Base-by-base conservation (phyloP, 2,329 filamentous ascomycete species). In the Penicillium palitans region DNA sequence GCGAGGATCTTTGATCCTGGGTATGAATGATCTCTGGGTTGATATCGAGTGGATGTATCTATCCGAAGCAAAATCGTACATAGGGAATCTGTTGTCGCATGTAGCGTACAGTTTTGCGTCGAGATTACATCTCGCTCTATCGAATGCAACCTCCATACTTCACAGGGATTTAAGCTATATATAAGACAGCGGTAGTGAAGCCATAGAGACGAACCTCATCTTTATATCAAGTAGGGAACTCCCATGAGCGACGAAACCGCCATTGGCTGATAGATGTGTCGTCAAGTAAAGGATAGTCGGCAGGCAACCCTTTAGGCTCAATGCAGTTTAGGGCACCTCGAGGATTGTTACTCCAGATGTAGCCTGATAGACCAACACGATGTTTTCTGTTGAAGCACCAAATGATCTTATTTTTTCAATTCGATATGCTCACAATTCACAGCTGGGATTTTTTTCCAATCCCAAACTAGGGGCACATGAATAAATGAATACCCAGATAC, bases 371-470 rank as follows among this genome's bases (percentile, higher is more conserved):
- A 12, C 24, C 12, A 45, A 45, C 42, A n/a, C 9, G 4, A 21
- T 24, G 3, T 9, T 21, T 70, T 48, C 65, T 70, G n/a, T 45
- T 6, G n/a, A 19, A 39, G n/a, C 7, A 41, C 15, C 46, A 19
- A 41, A 37, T 24, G 24, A 15, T 15, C 9, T 33, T 21, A 21
- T 21, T 48, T 52, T 57, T 52, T 54, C 15, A n/a, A 29, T 54
- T 54, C 6, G 12, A 42, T 39, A 52, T 42, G 29, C 42, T 44
- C 37, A 37, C 35, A 47, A 31, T 41, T 40, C 48, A 39, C 15
- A 45, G 33, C 21, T n/a, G 27, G 24, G 24, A 53, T 47, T 7
- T 17, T 45, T 27, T 25, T 12, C 27, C 21, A 17, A 27, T 47
- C 50, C 37, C n/a, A 53, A 24, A 19, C 35, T 27, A 53, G n/a